Conservation (phyloP, 202 grass and related monocot genomes). For the Saccharum hybrid region DNA sequence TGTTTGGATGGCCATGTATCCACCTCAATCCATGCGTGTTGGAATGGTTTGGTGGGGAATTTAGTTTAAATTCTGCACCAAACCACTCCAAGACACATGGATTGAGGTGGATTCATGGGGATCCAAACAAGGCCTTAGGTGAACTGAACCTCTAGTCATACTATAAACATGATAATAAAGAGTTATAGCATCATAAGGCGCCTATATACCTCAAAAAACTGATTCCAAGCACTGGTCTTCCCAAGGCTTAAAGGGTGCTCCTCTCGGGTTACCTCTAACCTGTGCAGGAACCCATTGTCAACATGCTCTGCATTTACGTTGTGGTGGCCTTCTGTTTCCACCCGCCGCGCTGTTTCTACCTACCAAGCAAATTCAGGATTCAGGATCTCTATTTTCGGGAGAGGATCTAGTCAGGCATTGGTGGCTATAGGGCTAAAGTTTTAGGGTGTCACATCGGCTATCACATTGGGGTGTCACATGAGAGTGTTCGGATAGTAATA, state of each 20-base stretch:
- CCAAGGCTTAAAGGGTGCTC: constrained; percentile 89
- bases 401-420: background rate
- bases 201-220: constrained; percentile 71
- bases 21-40: too few relatives aligned
- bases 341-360: constrained; percentile 60
- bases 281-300: constrained; percentile 52
- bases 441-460: too few relatives aligned
- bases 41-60: too few relatives aligned
- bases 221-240: constrained; percentile 78
- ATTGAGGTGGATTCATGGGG: too few relatives aligned
- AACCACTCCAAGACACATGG: too few relatives aligned
- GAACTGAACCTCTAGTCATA: background rate
- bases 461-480: too few relatives aligned
- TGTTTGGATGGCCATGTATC: too few relatives aligned
- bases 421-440: background rate
- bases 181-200: background rate
- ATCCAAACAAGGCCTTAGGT: too few relatives aligned
- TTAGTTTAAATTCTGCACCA: too few relatives aligned
- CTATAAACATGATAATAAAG: constrained; percentile 11
- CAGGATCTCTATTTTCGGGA: constrained; percentile 6
- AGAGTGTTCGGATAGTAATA: too few relatives aligned
- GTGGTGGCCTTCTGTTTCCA: constrained; percentile 41
- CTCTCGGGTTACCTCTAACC: constrained; percentile 61
- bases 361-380: constrained; percentile 65
- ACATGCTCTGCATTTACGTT: constrained; percentile 34